Evolutionary conservation across 176 grass and related monocot species (phyloP), one percentile per base, ranked within the genome.

Genomic region (Poa annua): DNA sequence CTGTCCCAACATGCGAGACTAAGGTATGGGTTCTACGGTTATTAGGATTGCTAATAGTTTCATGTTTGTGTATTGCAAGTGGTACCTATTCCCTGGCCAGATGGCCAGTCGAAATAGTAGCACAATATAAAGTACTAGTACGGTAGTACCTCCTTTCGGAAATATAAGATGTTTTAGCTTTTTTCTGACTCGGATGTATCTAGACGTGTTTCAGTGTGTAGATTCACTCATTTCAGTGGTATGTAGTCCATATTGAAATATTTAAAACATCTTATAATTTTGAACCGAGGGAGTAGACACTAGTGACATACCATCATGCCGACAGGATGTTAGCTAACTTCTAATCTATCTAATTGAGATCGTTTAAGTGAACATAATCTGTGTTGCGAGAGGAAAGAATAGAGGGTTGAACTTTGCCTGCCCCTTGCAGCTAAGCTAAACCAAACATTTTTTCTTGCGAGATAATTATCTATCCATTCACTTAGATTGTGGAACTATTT

Each of bases 1-100:
- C 93, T 26, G 84, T 92, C 11, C 50, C 48, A 44, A 90, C 92
- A 53, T 73, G 53, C 54, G 92, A 94, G 78, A 94, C 89, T 38
- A 86, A 76, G 52, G 92, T 94, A 71, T 71, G 55, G 11, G 20
- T 79, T 35, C 63, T 21, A 42, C 32, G 48, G 44, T 77, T 6
- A 13, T 64, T 33, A 7, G 20, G 75, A 12, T 66, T 57, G 25
- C 34, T 9, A 49, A 69, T 17, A 70, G 16, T 41, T 51, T 53
- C 13, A n/a, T 22, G 3, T 74, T 59, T 80, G 20, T 21, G 63
- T 52, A 11, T 22, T 69, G n/a, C 11, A 16, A 19, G 12, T 33
- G 62, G 52, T 72, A 38, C 17, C 38, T 62, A 25, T 10, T 42
- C 13, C 55, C 8, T 63, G 16, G 52, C 24, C 24, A 12, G 41